Evolutionary conservation across 1,139 yeast species (phyloP), one percentile per base, ranked within the genome.

Genomic region (Spencermartinsiella ligniputridi): DNA sequence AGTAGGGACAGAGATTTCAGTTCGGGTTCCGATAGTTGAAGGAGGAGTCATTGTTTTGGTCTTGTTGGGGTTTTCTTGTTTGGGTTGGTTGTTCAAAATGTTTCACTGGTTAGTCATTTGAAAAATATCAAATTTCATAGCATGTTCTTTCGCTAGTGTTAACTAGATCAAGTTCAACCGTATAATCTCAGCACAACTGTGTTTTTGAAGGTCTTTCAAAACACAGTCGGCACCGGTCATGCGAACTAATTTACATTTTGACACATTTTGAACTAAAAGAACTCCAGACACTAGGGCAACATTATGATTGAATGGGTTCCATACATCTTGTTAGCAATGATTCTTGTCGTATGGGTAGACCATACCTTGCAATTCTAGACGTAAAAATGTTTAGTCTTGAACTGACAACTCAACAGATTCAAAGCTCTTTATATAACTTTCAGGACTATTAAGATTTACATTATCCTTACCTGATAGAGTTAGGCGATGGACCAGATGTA

Each of bases 141-240:
- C 62, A 58, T 58, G 61, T 55, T 55, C 62, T 58, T 58, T 51
- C 63, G 63, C 63, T 57, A 57, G 63, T 53, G 51, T 58, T 57
- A 55, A 48, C 63, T 57, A 58, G 63, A 56, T 58, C 63, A 58
- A 58, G 63, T 58, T 54, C 61, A 51, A 53, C 66, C 64, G 66
- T 61, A 53, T 56, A 53, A 51, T 61, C 64, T 62, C 66, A 62
- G 65, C 64, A 22, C 25, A 6, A 22, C 11, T 22, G 25, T 22
- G 25, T 22, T 11, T n/a, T n/a, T n/a, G n/a, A n/a, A n/a, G n/a
- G n/a, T n/a, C n/a, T n/a, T n/a, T n/a, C n/a, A n/a, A n/a, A n/a
- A 22, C 25, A 22, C 25, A 22, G 6, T 22, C 25, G 32, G 32
- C 32, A 27, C 32, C 32, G 32, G 32, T 27, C 32, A 27, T 27